phyloP scores from a whole-genome alignment of 495 filamentous ascomycete species.

The Xylaria acuta region DNA sequence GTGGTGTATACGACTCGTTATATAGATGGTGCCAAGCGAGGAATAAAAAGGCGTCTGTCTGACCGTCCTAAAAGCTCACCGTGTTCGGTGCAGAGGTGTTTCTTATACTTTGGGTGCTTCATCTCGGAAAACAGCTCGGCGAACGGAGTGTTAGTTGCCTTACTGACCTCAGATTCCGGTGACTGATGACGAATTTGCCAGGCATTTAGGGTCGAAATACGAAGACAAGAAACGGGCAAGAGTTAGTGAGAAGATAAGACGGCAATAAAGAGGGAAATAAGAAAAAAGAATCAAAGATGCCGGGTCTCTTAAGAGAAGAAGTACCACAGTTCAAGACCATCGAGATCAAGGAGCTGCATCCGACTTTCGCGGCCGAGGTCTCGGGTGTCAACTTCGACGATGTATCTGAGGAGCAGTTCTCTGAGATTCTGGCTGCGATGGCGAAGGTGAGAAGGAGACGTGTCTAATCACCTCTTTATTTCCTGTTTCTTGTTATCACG shows the following conservation, averaged over 20 bases:
- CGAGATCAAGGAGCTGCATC: slow-evolving; percentile 53
- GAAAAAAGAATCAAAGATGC: slow-evolving; percentile 29
- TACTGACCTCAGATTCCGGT: background rate
- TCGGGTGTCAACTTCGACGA: slow-evolving; percentile 57
- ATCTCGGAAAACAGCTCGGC: background rate
- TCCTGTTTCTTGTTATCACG: background rate
- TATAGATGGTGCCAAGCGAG: slow-evolving; percentile 11
- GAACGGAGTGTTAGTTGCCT: background rate
- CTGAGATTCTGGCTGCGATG: slow-evolving; percentile 55
- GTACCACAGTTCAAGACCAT: slow-evolving; percentile 45
- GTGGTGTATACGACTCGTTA: slow-evolving; percentile 12
- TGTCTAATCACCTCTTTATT: background rate
- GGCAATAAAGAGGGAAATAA: background rate
- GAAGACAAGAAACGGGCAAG: background rate
- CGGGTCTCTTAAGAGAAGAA: slow-evolving; percentile 32
- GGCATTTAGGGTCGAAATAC: background rate
- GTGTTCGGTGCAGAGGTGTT: background rate
- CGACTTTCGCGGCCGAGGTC: slow-evolving; percentile 62
- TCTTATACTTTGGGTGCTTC: background rate
- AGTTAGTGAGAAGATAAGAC: background rate
- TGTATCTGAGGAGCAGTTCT: slow-evolving; percentile 52
- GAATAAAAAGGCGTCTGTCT: background rate
- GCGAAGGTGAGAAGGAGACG: slow-evolving; percentile 47
- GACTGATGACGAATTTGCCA: background rate
- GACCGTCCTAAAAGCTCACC: background rate